Conservation (phyloP, 441 rosid species). For the Adansonia gregorii region DNA sequence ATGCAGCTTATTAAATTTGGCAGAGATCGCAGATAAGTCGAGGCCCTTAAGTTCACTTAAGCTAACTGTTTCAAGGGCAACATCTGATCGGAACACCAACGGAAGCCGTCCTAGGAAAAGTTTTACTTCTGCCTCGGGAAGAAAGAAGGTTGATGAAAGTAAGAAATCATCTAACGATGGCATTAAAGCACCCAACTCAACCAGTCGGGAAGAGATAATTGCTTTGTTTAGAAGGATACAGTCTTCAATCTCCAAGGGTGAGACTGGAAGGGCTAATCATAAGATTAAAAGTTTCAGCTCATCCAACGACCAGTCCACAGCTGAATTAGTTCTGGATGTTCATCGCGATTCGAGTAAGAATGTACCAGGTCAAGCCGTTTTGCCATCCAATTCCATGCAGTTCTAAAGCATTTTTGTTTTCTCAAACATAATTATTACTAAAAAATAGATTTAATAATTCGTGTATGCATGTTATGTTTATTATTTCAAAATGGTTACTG, state of each 20-base stretch:
- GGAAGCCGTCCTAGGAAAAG: constrained; percentile 33
- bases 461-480: too few relatives aligned
- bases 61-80: constrained; percentile 33
- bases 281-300: constrained; percentile 24
- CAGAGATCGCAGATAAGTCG: constrained; percentile 58
- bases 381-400: neutral
- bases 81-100: constrained; percentile 35
- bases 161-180: constrained; percentile 28
- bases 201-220: constrained; percentile 55
- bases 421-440: neutral
- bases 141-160: constrained; percentile 32
- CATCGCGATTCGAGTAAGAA: constrained; percentile 38
- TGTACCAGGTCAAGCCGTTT: constrained; percentile 36
- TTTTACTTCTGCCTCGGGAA: constrained; percentile 28
- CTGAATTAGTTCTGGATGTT: constrained; percentile 47
- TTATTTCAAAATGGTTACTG: neutral
- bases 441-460: neutral
- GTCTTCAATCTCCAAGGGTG: constrained; percentile 56
- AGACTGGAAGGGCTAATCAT: constrained; percentile 11
- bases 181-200: constrained; percentile 30
- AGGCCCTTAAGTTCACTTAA: constrained; percentile 29
- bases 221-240: constrained; percentile 59
- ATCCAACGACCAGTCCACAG: constrained; percentile 22
- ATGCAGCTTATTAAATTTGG: constrained; percentile 79
- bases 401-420: neutral